Evolutionary conservation across 2,329 filamentous ascomycete species (phyloP).

Genomic region (Chrysosporium keratinophilum): DNA sequence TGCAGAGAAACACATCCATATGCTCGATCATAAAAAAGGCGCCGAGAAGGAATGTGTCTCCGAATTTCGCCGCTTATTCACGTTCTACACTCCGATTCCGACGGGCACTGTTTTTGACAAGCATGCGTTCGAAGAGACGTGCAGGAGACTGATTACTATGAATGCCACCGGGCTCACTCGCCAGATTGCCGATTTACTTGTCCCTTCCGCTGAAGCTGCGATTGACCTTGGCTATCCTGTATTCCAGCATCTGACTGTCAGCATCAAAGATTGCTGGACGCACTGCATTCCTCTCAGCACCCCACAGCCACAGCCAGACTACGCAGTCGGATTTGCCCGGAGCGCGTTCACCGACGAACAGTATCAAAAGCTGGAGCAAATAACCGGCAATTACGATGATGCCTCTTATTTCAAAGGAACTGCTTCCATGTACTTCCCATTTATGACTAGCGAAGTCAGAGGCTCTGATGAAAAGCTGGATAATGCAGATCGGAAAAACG

Average conservation of each 20-base stretch:
- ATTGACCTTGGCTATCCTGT: conserved; percentile 19
- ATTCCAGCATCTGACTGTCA: conserved; percentile 31
- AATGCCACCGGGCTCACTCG: conserved; percentile 25
- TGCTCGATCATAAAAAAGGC: too few relatives aligned
- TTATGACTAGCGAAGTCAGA: conserved; percentile 22
- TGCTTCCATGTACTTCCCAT: conserved; percentile 22
- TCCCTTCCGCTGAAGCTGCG: conserved; percentile 30
- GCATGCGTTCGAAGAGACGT: conserved; percentile 27
- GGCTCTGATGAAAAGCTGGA: conserved; percentile 20
- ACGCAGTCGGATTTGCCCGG: conserved; percentile 27
- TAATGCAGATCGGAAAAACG: conserved; percentile 24
- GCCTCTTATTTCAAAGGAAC: conserved; percentile 8
- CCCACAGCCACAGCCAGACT: conserved; percentile 30
- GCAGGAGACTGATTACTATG: conserved; percentile 20
- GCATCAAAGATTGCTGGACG: conserved; percentile 37
- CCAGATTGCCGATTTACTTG: conserved; percentile 28
- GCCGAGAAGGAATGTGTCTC: too few relatives aligned
- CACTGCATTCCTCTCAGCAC: conserved; percentile 29
- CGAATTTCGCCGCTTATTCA: too few relatives aligned
- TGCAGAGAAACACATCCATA: too few relatives aligned
- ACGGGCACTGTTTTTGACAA: conserved; percentile 26
- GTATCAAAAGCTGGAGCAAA: conserved; percentile 14
- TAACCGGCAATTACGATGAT: conserved; percentile 17
- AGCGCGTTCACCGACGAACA: conserved; percentile 29
- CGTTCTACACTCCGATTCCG: conserved; percentile 13